Base-by-base conservation (phyloP, 306 rosid species). In the Citrullus amarus region DNA sequence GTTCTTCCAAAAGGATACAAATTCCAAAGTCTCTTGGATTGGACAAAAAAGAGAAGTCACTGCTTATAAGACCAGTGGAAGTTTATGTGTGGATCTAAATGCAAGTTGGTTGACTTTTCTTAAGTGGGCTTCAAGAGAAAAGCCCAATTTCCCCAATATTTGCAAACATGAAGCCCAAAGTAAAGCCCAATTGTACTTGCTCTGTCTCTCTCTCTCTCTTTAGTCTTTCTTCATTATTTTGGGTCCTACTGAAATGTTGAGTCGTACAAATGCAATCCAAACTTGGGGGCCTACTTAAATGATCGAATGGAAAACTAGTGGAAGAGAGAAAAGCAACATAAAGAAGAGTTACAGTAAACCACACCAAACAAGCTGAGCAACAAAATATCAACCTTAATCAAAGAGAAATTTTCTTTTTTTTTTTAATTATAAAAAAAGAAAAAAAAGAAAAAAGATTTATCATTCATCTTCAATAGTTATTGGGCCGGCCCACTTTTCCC, bases 401-500 rank as follows among this genome's bases (percentile, higher is more conserved):
- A 43, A 41, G n/a, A n/a, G 18, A 69, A 22, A 22, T 22, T 22
- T 22, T 22, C 22, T 22, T 22, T 22, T 22, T 22, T 22, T 22
- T 22, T 22, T 22, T 22, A 0, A 22, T 22, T 22, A 22, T 22
- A 22, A 22, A 22, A 22, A 30, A 50, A 41, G 0, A 22, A 22
- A 22, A 30, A 50, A 41, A 67, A 75, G 77, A 68, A 81, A 81
- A 75, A 85, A 60, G 70, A 79, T 75, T 57, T 32, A 38, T 56
- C 2, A 51, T 51, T 51, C 38, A 65, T 54, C 51, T 75, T 80
- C 83, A 85, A 85, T 86, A 80, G 86, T 82, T 86, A 81, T 58
- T 84, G 88, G 92, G 88, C 87, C 89, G 90, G 87, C 83, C 88
- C 91, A 84, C 81, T 38, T 66, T 1, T 34, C 30, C 11, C 9